Conservation (phyloP, 179 eudicot genomes). For the Actinidia polygama region DNA sequence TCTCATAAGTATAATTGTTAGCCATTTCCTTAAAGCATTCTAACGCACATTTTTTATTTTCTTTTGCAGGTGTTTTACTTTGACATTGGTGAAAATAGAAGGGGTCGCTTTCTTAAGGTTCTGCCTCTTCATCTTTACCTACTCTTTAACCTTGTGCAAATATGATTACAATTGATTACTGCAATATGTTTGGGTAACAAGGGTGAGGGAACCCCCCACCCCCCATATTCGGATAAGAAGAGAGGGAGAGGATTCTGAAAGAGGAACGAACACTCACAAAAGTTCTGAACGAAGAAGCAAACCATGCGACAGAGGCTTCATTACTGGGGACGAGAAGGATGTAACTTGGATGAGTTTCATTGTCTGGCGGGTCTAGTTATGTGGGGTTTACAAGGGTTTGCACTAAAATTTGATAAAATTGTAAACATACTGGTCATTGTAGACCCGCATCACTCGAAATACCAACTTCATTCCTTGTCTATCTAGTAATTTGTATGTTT, state of each 20-base stretch:
- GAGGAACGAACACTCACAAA: too few species aligned
- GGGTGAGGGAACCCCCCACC: too few species aligned
- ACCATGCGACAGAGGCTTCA: too few species aligned
- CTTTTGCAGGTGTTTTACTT: slow-evolving; percentile 81
- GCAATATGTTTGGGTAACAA: neutral
- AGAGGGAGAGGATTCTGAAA: too few species aligned
- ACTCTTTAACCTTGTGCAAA: neutral
- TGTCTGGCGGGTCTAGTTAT: neutral
- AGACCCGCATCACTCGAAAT: neutral
- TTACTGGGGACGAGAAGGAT: neutral
- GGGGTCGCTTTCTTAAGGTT: slow-evolving; percentile 97
- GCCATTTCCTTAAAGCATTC: neutral
- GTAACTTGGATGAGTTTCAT: slow-evolving; percentile 1
- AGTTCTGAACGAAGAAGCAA: too few species aligned
- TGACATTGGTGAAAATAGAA: slow-evolving; percentile 89
- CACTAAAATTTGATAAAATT: neutral
- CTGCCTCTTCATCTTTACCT: neutral
- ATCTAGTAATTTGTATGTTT: neutral
- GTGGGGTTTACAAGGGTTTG: slow-evolving; percentile 3
- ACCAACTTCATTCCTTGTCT: neutral
- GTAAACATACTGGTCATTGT: neutral
- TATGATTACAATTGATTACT: neutral
- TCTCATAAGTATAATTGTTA: neutral
- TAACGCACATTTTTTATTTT: neutral
- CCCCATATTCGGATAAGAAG: too few species aligned